Evolutionary conservation across 495 filamentous ascomycete species (phyloP), one percentile per base, ranked within the genome.

Genomic region (Penicillium silybi): DNA sequence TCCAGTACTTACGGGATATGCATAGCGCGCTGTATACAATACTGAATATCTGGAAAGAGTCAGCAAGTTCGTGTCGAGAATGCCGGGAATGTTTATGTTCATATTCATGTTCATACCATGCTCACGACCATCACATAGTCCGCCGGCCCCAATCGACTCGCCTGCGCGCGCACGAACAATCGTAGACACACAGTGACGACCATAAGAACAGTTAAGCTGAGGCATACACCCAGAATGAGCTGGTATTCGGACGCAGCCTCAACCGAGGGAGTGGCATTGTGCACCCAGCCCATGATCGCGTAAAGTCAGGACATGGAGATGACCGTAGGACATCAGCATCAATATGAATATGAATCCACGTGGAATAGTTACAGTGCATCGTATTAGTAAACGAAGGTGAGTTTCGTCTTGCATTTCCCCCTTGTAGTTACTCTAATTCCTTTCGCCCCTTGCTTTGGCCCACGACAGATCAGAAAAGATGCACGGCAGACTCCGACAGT

Each of bases 21-120:
- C 76, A 80, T 1, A 80, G 56, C 3, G 65, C 64, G 32, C 68
- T 74, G 44, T 81, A 81, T 8, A 78, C 59, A n/a, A 81, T 64
- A 44, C 68, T 71, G 42, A 77, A 79, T 1, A 66, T 45, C 68
- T 75, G 11, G 15, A 39, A n/a, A 16, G 8, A n/a, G 43, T 53
- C 25, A 45, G 40, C n/a, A 34, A 48, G 1, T 2, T 9, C 35
- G n/a, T 1, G 44, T 46, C 23, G 38, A 34, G 22, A 10, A 10
- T 35, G 1, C 25, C 5, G 5, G 7, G 8, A 40, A 19, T 22
- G 16, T 5, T 8, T 18, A 40, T 9, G 9, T 29, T 10, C 69
- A 57, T 46, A 78, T 5, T 8, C 20, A 40, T 9, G 9, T 29
- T 10, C 69, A 57, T 46, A 78, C 73, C 65, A 69, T 68, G 13